Evolutionary conservation across 2,329 filamentous ascomycete species (phyloP).

Genomic region (Epichloe brachyelytri): DNA sequence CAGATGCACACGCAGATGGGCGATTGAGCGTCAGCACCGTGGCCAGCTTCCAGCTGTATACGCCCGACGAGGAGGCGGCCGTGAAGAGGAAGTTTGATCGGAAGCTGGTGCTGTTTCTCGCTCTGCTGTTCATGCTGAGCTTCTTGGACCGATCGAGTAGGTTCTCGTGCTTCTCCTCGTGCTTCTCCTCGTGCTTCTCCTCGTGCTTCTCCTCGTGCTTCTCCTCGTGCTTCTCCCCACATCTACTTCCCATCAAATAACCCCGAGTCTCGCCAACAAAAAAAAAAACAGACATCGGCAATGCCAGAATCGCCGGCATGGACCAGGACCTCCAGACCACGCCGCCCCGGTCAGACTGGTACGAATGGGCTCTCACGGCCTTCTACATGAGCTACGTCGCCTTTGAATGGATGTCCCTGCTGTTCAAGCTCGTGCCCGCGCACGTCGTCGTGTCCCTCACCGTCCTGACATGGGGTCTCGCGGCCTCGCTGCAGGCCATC

Average conservation of each 20-base stretch:
- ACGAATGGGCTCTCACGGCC: slow-evolving; percentile 46
- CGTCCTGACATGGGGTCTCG: slow-evolving; percentile 67
- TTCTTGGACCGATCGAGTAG: slow-evolving; percentile 79
- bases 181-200: neutral
- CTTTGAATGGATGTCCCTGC: slow-evolving; percentile 53
- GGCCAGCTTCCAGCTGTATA: slow-evolving; percentile 31
- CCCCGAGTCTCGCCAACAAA: neutral
- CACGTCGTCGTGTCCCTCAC: slow-evolving; percentile 46
- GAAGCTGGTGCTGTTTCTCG: slow-evolving; percentile 66
- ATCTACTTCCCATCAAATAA: neutral
- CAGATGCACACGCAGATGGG: neutral
- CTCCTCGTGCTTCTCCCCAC: neutral
- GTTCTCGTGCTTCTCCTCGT: slow-evolving; percentile 12
- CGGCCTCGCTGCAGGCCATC: slow-evolving; percentile 60
- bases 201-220: too few species aligned
- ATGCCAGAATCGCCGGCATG: slow-evolving; percentile 51
- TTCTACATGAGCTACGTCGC: slow-evolving; percentile 52
- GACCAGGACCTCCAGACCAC: slow-evolving; percentile 44
- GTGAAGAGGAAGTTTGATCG: slow-evolving; percentile 67
- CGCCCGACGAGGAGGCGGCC: slow-evolving; percentile 55
- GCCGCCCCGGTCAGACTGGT: slow-evolving; percentile 34
- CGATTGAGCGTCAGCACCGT: slow-evolving; percentile 17
- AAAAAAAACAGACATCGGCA: slow-evolving; percentile 39
- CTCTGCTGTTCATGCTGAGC: slow-evolving; percentile 69
- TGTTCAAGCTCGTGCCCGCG: slow-evolving; percentile 47